Evolutionary conservation across 352 stramenopile genomes (phyloP).

Genomic region (Lagenidium giganteum): DNA sequence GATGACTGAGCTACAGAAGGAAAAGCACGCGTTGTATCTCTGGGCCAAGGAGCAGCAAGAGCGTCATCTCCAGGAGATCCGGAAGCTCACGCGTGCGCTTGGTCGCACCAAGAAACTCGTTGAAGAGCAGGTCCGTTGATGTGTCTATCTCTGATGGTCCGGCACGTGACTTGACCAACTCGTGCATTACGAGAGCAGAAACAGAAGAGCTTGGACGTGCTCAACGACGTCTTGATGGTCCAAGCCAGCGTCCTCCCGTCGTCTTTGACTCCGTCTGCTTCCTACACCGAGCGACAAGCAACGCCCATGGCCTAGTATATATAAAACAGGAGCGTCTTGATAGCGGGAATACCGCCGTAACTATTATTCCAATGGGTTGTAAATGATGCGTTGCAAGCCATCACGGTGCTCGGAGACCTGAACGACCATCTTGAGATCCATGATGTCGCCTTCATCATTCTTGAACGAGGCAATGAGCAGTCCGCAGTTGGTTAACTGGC

Average conservation of each 20-base stretch:
- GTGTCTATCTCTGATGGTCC: neutral
- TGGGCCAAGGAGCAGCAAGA: constrained; percentile 76
- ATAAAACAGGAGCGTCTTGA: too few relatives aligned
- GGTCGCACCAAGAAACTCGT: constrained; percentile 48
- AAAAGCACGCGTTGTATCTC: constrained; percentile 68
- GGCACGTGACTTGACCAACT: neutral
- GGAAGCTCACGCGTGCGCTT: constrained; percentile 71
- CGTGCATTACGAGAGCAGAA: constrained; percentile 24
- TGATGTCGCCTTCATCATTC: constrained; percentile 60
- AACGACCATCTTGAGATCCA: constrained; percentile 87
- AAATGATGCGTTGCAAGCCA: constrained; percentile 79
- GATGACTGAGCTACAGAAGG: constrained; percentile 53
- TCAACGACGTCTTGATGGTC: constrained; percentile 32
- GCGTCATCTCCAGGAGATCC: constrained; percentile 69
- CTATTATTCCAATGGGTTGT: constrained; percentile 78
- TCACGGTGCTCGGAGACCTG: constrained; percentile 79
- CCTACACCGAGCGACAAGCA: constrained; percentile 14
- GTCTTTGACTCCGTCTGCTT: neutral
- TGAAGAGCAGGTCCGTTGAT: constrained; percentile 42
- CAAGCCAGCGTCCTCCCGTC: constrained; percentile 25
- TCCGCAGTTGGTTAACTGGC: constrained; percentile 85
- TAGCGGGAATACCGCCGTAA: too few relatives aligned
- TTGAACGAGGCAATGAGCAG: constrained; percentile 81
- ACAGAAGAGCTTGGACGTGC: constrained; percentile 28
- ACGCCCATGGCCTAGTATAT: neutral